Evolutionary conservation across 768 basidiomycete species (phyloP).

Genomic region (Tricholoma bakamatsutake): DNA sequence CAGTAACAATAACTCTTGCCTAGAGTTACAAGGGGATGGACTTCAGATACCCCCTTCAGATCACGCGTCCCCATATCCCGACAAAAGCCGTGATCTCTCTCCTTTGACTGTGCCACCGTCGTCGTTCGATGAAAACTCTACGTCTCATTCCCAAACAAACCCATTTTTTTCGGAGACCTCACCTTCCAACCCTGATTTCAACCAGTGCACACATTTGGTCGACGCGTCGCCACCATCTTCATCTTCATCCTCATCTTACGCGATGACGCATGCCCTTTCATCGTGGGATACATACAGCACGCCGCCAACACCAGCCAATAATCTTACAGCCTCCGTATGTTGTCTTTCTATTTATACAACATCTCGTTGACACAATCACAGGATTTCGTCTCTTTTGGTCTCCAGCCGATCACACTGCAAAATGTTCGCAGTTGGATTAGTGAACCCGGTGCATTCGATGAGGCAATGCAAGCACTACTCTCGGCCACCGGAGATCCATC

Average conservation of each 20-base stretch:
- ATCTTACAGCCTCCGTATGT: neutral
- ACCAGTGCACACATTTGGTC: neutral
- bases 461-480: slow-evolving; percentile 25
- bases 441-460: slow-evolving; percentile 6
- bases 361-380: slow-evolving; percentile 4
- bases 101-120: neutral
- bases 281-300: neutral
- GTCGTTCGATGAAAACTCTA: neutral
- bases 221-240: neutral
- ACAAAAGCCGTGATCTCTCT: neutral
- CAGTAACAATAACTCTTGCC: slow-evolving; percentile 17
- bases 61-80: neutral
- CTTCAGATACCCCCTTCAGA: neutral
- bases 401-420: slow-evolving; percentile 9
- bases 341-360: neutral
- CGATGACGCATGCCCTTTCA: neutral
- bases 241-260: neutral
- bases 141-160: neutral
- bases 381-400: slow-evolving; percentile 18
- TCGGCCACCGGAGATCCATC: slow-evolving; percentile 25
- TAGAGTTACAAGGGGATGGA: neutral
- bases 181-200: neutral
- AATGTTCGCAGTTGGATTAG: slow-evolving; percentile 7
- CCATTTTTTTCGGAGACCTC: neutral
- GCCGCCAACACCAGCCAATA: neutral